Conservation (phyloP, 1,284 basidiomycete species). For the Ustilago nuda region DNA sequence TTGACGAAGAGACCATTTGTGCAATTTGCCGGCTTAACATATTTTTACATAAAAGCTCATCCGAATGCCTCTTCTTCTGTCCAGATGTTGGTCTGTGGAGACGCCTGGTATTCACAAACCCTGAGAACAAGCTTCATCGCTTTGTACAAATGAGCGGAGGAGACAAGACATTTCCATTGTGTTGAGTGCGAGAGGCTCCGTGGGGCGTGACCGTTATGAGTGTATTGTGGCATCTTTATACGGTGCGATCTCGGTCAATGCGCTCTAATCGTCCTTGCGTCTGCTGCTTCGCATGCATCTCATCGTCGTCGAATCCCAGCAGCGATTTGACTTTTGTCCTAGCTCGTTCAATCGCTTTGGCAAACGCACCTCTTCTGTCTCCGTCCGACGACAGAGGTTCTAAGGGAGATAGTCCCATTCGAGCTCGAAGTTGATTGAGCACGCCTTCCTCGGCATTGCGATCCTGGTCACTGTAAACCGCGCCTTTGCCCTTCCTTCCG, state of each 20-base stretch:
- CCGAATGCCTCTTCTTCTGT: background rate
- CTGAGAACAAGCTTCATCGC: no score
- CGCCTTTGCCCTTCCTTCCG: conserved; percentile 35
- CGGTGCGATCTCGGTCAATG: conserved; percentile 41
- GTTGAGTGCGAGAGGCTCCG: no score
- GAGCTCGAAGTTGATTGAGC: conserved; percentile 33
- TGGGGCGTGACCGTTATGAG: background rate
- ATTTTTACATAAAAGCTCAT: no score
- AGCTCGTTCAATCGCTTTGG: conserved; percentile 7
- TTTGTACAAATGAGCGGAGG: no score
- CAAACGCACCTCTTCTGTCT: conserved; percentile 12
- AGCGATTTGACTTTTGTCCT: conserved; percentile 27
- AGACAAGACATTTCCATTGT: no score
- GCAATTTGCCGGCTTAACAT: background rate
- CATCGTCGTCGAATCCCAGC: conserved; percentile 39
- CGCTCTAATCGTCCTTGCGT: conserved; percentile 37
- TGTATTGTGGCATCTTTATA: conserved; percentile 5
- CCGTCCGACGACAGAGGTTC: conserved; percentile 18
- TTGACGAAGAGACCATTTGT: background rate
- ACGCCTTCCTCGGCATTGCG: conserved; percentile 43
- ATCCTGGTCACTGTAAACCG: conserved; percentile 48
- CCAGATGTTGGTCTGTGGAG: no score
- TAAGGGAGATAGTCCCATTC: conserved; percentile 28
- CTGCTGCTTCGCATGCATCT: conserved; percentile 37
- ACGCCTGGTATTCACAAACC: no score